phyloP scores from a whole-genome alignment of 352 stramenopile species.

The Pythium sp. region DNA sequence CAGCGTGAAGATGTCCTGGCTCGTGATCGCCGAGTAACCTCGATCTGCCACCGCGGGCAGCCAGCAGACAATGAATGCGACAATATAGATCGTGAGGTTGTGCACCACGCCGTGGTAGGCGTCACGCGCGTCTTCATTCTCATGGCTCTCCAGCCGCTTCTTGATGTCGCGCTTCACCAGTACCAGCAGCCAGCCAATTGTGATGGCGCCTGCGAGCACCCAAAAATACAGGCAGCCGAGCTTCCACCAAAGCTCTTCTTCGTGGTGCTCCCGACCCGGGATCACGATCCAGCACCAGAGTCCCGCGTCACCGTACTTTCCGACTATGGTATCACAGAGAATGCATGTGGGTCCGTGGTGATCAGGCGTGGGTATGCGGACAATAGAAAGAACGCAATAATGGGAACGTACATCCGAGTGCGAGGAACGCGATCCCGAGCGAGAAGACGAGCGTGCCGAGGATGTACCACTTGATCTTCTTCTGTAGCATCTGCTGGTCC shows the following conservation, averaged over 20 bases:
- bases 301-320: slow-evolving; percentile 64
- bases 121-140: slow-evolving; percentile 70
- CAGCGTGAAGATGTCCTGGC: slow-evolving; percentile 52
- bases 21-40: slow-evolving; percentile 56
- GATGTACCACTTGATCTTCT: slow-evolving; percentile 84
- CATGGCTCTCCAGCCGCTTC: slow-evolving; percentile 60
- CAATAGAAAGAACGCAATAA: neutral
- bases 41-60: slow-evolving; percentile 64
- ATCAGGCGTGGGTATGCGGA: neutral
- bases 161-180: slow-evolving; percentile 82
- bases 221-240: slow-evolving; percentile 71
- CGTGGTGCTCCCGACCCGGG: slow-evolving; percentile 26
- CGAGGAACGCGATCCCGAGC: slow-evolving; percentile 52
- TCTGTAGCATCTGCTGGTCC: slow-evolving; percentile 80
- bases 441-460: slow-evolving; percentile 55
- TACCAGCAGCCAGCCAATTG: slow-evolving; percentile 62
- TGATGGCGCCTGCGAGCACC: slow-evolving; percentile 54
- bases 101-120: slow-evolving; percentile 81
- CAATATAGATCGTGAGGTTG: slow-evolving; percentile 83
- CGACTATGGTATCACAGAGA: slow-evolving; percentile 21
- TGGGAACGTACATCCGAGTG: slow-evolving; percentile 29
- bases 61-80: slow-evolving; percentile 80
- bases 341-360: neutral
- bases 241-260: slow-evolving; percentile 72
- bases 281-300: slow-evolving; percentile 81